phyloP scores from a whole-genome alignment of 1,284 basidiomycete species.

The Coniophora puteana region DNA sequence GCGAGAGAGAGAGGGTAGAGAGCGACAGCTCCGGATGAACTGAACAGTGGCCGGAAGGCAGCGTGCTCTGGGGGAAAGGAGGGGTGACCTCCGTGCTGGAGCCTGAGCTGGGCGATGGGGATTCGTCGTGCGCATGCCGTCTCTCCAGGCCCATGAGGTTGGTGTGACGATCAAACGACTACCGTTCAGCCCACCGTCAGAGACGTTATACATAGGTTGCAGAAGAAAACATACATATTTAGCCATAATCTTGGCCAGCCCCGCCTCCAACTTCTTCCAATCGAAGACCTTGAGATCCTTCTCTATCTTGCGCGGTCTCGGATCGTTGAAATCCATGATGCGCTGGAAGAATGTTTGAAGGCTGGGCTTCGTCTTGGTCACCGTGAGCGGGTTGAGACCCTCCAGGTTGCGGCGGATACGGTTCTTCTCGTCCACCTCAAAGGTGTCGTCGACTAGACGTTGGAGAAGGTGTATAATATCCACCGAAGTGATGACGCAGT shows the following conservation, averaged over 20 bases:
- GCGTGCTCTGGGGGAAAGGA: too few relatives aligned
- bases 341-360: slow-evolving; percentile 87
- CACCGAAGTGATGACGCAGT: slow-evolving; percentile 90
- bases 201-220: slow-evolving; percentile 43
- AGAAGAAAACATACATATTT: slow-evolving; percentile 78
- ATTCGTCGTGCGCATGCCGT: too few relatives aligned
- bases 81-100: too few relatives aligned
- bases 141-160: too few relatives aligned
- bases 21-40: too few relatives aligned
- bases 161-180: too few relatives aligned
- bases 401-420: slow-evolving; percentile 92
- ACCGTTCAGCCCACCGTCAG: too few relatives aligned
- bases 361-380: slow-evolving; percentile 82
- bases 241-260: slow-evolving; percentile 88
- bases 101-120: too few relatives aligned
- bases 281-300: slow-evolving; percentile 98
- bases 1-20: too few relatives aligned
- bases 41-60: too few relatives aligned
- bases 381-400: slow-evolving; percentile 86
- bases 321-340: slow-evolving; percentile 94
- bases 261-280: slow-evolving; percentile 81
- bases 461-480: slow-evolving; percentile 94
- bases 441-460: slow-evolving; percentile 78
- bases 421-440: slow-evolving; percentile 96
- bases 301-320: slow-evolving; percentile 94